phyloP scores from a whole-genome alignment of 2,329 filamentous ascomycete species.

The Xylariaceae sp. region DNA sequence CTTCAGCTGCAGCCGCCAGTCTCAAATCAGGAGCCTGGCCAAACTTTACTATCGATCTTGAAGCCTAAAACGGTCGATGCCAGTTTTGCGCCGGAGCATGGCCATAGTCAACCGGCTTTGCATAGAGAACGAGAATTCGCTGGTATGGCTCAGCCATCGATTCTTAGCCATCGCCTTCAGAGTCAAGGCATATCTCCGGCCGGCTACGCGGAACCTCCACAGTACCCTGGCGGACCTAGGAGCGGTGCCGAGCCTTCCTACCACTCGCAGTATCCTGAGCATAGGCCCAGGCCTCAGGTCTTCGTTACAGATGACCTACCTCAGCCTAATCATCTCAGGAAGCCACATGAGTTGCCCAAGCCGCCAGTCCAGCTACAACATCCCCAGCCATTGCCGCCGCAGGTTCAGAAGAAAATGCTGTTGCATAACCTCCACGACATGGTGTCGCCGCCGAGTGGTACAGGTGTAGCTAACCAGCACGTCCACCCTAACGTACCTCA shows the following conservation, averaged over 20 bases:
- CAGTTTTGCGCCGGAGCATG: constrained; percentile 24
- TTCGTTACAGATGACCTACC: constrained; percentile 23
- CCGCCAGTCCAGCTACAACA: constrained; percentile 35
- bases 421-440: constrained; percentile 37
- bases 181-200: constrained; percentile 42
- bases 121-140: constrained; percentile 50
- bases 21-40: constrained; percentile 41
- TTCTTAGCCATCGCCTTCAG: constrained; percentile 54
- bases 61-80: constrained; percentile 34
- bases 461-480: constrained; percentile 20
- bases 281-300: constrained; percentile 27
- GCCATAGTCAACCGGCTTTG: constrained; percentile 31
- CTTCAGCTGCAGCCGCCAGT: constrained; percentile 33
- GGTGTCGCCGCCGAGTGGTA: constrained; percentile 32
- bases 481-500: constrained; percentile 17
- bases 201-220: constrained; percentile 43
- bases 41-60: constrained; percentile 49
- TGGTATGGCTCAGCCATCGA: constrained; percentile 48
- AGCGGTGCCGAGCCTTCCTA: constrained; percentile 19
- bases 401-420: constrained; percentile 50
- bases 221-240: constrained; percentile 41
- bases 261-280: constrained; percentile 19
- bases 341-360: constrained; percentile 29
- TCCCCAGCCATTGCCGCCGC: constrained; percentile 50
- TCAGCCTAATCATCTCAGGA: constrained; percentile 11